A percentile compares a stretch with the other conserved stretches of the same genome.
phyloP scores from a whole-genome alignment of 768 basidiomycete species.

The Cystofilobasidium capitatum region DNA sequence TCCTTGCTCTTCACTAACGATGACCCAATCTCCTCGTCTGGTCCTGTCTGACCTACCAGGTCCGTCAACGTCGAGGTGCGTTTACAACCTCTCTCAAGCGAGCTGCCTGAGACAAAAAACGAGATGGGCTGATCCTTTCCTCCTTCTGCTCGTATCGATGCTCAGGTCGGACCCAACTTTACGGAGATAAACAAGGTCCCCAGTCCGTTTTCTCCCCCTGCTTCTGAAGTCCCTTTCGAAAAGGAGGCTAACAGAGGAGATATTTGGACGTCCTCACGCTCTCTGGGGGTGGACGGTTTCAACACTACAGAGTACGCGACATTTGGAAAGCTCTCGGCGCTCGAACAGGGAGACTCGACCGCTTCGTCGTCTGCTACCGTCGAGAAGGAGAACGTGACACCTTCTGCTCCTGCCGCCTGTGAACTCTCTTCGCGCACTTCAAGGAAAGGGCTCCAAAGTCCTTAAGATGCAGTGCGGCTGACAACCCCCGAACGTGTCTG shows the following conservation, averaged over 20 bases:
- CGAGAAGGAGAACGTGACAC: neutral
- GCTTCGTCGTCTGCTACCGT: neutral
- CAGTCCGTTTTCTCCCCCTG: neutral
- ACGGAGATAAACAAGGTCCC: slow-evolving; percentile 15
- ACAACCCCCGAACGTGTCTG: no score
- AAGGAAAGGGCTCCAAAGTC: no score
- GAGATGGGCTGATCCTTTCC: neutral
- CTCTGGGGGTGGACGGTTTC: no score
- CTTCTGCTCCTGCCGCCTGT: neutral
- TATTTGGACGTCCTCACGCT: neutral
- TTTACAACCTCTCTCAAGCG: no score
- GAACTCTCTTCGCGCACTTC: no score
- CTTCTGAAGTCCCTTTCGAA: neutral
- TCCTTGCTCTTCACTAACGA: no score
- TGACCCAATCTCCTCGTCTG: neutral
- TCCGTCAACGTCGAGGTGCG: neutral
- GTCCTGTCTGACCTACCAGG: neutral
- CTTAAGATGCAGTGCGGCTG: no score
- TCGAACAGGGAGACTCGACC: neutral
- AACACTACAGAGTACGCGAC: slow-evolving; percentile 16
- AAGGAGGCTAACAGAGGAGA: neutral
- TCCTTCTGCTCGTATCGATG: neutral
- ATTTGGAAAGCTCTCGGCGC: slow-evolving; percentile 2
- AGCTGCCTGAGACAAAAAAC: no score
- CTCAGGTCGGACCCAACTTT: slow-evolving; percentile 16